Conservation (phyloP, 495 filamentous ascomycete species). For the Aspergillus asperescens region DNA sequence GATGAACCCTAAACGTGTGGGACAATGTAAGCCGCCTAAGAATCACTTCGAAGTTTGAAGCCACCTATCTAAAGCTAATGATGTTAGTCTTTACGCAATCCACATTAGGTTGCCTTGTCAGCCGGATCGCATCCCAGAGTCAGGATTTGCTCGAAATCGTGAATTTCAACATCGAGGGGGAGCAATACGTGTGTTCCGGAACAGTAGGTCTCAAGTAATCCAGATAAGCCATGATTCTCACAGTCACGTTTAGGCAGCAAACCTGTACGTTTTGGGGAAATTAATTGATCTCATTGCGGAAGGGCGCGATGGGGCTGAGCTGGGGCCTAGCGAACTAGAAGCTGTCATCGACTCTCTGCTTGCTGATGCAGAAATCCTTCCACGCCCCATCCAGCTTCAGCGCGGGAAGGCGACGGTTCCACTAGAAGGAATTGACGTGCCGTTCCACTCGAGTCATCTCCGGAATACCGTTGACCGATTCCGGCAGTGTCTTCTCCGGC, state of each 20-base stretch:
- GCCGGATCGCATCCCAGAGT: constrained; percentile 19
- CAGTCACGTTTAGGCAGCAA: constrained; percentile 12
- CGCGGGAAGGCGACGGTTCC: constrained; percentile 33
- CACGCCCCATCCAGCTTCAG: constrained; percentile 20
- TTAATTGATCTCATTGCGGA: constrained; percentile 18
- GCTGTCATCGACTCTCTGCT: constrained; percentile 2
- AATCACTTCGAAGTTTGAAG: not conserved
- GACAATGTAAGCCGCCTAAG: constrained; percentile 17
- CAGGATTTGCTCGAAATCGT: constrained; percentile 36
- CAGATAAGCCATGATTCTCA: not conserved
- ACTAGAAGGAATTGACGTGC: constrained; percentile 39
- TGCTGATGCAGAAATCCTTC: constrained; percentile 1
- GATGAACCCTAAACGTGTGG: constrained; percentile 34
- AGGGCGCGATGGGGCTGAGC: not conserved
- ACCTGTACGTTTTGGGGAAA: constrained; percentile 18
- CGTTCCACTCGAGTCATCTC: constrained; percentile 38
- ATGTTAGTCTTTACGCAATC: constrained; percentile 21
- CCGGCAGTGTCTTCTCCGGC: constrained; percentile 27
- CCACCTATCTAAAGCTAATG: not conserved
- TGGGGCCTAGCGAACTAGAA: not conserved
- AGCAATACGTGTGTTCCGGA: constrained; percentile 44
- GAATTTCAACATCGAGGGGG: constrained; percentile 34
- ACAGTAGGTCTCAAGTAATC: constrained; percentile 18
- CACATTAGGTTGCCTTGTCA: constrained; percentile 18
- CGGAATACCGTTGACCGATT: constrained; percentile 25